Conservation (phyloP, 108 stramenopile genomes). For the Nitzschia inconspicua region DNA sequence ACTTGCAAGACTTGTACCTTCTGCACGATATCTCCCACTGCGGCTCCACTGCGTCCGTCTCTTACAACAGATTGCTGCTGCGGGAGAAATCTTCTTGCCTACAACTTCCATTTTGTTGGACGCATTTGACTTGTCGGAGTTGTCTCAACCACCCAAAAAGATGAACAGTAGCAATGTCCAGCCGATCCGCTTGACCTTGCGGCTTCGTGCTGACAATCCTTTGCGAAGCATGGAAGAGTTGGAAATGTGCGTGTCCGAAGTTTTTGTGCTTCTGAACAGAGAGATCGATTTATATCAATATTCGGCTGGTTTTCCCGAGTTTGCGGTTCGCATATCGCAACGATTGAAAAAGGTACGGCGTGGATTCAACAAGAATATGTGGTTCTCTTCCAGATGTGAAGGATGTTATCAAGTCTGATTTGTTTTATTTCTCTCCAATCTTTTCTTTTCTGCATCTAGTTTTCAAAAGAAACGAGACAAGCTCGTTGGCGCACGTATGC, state of each 20-base stretch:
- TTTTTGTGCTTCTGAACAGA: conserved; percentile 74
- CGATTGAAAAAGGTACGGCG: conserved; percentile 62
- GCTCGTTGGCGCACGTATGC: conserved; percentile 80
- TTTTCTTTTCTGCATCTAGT: conserved; percentile 30
- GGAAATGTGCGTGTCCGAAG: conserved; percentile 72
- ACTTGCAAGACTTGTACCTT: conserved; percentile 64
- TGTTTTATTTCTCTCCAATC: background rate
- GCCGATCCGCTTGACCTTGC: conserved; percentile 26
- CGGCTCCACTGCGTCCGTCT: conserved; percentile 90
- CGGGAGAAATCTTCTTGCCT: conserved; percentile 86
- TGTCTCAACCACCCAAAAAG: conserved; percentile 72
- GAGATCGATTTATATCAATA: conserved; percentile 87
- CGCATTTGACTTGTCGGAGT: conserved; percentile 80
- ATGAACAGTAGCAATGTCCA: conserved; percentile 30
- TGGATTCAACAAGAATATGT: too few species aligned
- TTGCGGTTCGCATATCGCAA: conserved; percentile 65
- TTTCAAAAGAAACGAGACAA: conserved; percentile 72
- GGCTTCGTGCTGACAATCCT: conserved; percentile 53
- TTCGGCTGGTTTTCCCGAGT: conserved; percentile 86
- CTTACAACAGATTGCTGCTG: conserved; percentile 90
- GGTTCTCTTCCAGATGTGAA: too few species aligned
- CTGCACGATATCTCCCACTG: conserved; percentile 81
- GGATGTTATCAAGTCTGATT: too few species aligned
- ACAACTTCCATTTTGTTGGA: conserved; percentile 82
- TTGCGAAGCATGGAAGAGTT: conserved; percentile 76